phyloP scores from a whole-genome alignment of 139 green algal species.

The Volvox reticuliferus region DNA sequence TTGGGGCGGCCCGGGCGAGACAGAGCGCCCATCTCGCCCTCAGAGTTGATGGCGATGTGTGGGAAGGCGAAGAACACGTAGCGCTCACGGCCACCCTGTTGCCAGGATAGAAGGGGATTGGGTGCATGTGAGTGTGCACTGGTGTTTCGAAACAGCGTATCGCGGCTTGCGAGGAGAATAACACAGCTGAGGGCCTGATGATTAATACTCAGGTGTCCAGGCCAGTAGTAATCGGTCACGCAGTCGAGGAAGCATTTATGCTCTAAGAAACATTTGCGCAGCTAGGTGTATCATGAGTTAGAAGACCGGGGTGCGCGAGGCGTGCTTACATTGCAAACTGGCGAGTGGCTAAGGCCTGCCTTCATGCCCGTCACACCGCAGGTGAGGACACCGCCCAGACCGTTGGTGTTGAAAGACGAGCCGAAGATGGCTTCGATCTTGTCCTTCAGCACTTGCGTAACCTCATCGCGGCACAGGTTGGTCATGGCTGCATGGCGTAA shows the following conservation, averaged over 20 bases:
- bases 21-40: constrained; percentile 80
- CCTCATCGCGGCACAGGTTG: constrained; percentile 93
- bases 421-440: constrained; percentile 87
- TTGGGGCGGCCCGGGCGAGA: constrained; percentile 71
- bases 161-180: too few relatives aligned
- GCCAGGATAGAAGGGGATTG: too few relatives aligned
- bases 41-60: constrained; percentile 90
- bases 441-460: constrained; percentile 78
- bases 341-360: constrained; percentile 70
- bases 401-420: constrained; percentile 86
- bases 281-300: background rate
- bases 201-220: too few relatives aligned
- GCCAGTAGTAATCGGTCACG: too few relatives aligned
- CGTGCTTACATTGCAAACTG: constrained; percentile 52
- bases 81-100: constrained; percentile 77
- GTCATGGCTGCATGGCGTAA: constrained; percentile 69
- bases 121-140: too few relatives aligned
- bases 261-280: too few relatives aligned
- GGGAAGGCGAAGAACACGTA: constrained; percentile 96
- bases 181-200: too few relatives aligned
- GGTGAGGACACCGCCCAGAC: constrained; percentile 85
- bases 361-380: constrained; percentile 82
- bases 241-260: too few relatives aligned
- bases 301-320: background rate
- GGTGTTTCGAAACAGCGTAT: too few relatives aligned